Base-by-base conservation (phyloP, 2,329 filamentous ascomycete genomes). In the Mariannaea sp. region DNA sequence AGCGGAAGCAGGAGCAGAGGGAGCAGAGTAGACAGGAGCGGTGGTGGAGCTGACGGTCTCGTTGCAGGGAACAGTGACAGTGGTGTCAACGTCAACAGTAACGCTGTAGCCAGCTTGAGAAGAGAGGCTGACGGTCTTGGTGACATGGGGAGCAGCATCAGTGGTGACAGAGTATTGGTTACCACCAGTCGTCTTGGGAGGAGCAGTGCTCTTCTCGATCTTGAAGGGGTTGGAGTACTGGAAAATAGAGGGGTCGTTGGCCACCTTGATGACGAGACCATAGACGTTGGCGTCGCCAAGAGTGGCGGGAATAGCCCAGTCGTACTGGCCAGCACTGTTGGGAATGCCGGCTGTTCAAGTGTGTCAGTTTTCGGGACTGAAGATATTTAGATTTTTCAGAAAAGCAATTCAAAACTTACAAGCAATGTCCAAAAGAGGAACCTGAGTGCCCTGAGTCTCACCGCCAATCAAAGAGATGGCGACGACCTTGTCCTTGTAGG, bases 181-280 rank as follows among this genome's bases (percentile, higher is more conserved):
- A n/a, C n/a, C n/a, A n/a, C n/a, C n/a, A n/a, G 58, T 56, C 50
- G 58, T 60, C 49, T 53, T 43, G 42, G 51, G 62, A 20, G 56
- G 64, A 20, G n/a, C n/a, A n/a, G n/a, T n/a, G n/a, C n/a, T n/a
- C n/a, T n/a, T n/a, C n/a, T 67, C 65, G 65, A 84, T 83, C 65
- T 74, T 63, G 76, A 87, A 87, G 62, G 82, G 82, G 74, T 79
- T 79, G 51, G 81, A 84, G 78, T 80, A 86, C 77, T 87, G 83
- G 78, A 82, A 83, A 66, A 77, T 71, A 9, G 43, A 58, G 17
- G 73, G 48, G 72, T 83, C 67, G 58, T 69, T 71, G 61, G 80
- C 77, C 29, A 78, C 74, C 57, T 69, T 69, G 71, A 87, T 74
- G 72, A 77, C 73, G 68, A 87, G 73, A 60, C 84, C 84, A 71